phyloP scores from a whole-genome alignment of 345 rosid species.

The Eucalyptus regnans region DNA sequence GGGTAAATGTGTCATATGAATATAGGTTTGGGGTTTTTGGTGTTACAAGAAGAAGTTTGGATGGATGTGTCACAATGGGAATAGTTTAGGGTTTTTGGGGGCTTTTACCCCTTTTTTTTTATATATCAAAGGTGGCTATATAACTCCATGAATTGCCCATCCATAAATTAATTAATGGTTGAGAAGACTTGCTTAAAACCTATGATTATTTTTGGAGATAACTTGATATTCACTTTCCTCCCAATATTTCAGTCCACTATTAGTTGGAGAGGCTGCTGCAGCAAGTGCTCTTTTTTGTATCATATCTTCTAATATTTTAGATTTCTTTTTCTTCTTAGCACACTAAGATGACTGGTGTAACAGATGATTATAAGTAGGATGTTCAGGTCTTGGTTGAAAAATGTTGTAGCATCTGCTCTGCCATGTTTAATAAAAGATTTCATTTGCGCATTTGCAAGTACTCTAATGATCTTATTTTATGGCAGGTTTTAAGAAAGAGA shows the following conservation, averaged over 20 bases:
- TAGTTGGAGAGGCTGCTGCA: not conserved
- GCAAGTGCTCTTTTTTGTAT: not conserved
- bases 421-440: not conserved
- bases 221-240: not conserved
- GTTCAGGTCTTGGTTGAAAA: not conserved
- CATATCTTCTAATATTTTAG: not conserved
- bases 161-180: not conserved
- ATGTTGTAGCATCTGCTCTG: not conserved
- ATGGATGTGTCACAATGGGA: too few relatives aligned
- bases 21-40: too few relatives aligned
- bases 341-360: not conserved
- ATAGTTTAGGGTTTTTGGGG: too few relatives aligned
- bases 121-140: not conserved
- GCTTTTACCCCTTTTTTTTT: too few relatives aligned
- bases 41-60: too few relatives aligned
- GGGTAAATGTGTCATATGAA: too few relatives aligned
- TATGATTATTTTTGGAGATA: not conserved
- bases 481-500: not conserved
- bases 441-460: not conserved
- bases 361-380: not conserved
- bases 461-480: not conserved
- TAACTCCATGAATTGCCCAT: not conserved
- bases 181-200: not conserved
- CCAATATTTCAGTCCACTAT: not conserved
- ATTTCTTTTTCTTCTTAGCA: not conserved